A percentile compares a stretch with the other conserved stretches of the same genome.
Evolutionary conservation across 2,329 filamentous ascomycete genomes (phyloP).

Genomic region (Aspergillus pseudoviridinutans): DNA sequence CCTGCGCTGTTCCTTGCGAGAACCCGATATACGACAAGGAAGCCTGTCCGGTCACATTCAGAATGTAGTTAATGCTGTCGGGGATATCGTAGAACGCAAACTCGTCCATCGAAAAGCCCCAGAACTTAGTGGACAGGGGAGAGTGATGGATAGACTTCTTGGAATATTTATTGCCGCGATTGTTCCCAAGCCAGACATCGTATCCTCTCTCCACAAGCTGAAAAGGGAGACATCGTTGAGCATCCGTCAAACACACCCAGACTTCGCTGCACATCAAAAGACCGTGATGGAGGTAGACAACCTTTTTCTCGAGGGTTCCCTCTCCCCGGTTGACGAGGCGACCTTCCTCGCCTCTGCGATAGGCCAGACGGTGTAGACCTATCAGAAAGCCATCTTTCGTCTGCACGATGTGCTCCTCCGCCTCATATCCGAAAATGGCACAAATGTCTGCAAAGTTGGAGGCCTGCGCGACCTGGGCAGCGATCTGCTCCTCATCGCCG

Average conservation of each 20-base stretch:
- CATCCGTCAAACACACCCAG: constrained; percentile 89
- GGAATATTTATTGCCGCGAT: constrained; percentile 97
- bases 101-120: constrained; percentile 98
- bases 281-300: constrained; percentile 92
- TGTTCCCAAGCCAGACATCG: constrained; percentile 97
- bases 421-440: constrained; percentile 82
- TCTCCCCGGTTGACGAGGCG: constrained; percentile 66
- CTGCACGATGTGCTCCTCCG: constrained; percentile 94
- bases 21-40: constrained; percentile 96
- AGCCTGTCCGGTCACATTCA: constrained; percentile 74
- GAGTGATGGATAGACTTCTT: constrained; percentile 82
- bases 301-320: constrained; percentile 69
- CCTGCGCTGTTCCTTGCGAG: constrained; percentile 93
- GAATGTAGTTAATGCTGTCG: constrained; percentile 86
- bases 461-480: constrained; percentile 75
- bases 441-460: constrained; percentile 95
- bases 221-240: constrained; percentile 81
- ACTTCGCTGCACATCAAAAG: constrained; percentile 99
- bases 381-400: constrained; percentile 92
- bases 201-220: constrained; percentile 85
- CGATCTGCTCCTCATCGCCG: constrained; percentile 65
- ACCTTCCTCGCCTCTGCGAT: constrained; percentile 77
- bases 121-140: constrained; percentile 74
- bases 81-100: constrained; percentile 98
- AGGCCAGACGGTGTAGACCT: constrained; percentile 81